Evolutionary conservation across 306 rosid species (phyloP), one percentile per base, ranked within the genome.

Genomic region (Cicer judaicum): DNA sequence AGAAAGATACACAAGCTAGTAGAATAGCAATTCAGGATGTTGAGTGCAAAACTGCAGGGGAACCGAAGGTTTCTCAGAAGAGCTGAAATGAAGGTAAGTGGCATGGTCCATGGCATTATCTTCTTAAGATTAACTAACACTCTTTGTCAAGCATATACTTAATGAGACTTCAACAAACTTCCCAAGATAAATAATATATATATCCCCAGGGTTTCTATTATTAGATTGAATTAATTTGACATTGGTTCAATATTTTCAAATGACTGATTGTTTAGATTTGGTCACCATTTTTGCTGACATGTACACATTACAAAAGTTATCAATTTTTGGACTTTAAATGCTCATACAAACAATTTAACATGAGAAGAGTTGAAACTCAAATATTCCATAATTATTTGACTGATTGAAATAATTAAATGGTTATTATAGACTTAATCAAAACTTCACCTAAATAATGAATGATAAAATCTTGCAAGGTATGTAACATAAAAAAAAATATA

Each of bases 291-390:
- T 47, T 59, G 4, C 39, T 48, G 39, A 29, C 60, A n/a, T 73
- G 19, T 47, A 64, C 19, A 16, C 15, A 52, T 13, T 21, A 75
- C 24, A 18, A 75, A 50, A 39, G 55, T 43, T 39, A 13, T 68
- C 65, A 68, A 77, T 4, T 56, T 67, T 50, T 54, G 66, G 39
- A 73, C 68, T 16, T 54, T 6, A 54, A 39, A 41, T 49, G 15
- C n/a, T 46, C n/a, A 24, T 24, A 24, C 34, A 24, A 24, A 24
- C 34, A 10, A 46, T 8, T 49, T 49, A 7, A 49, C n/a, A 49
- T 49, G 18, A 12, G n/a, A 49, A 49, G 18, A 2, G 15, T 5
- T 14, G 55, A 10, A 44, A 72, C 14, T 50, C 53, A 72, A 55
- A 6, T 8, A 44, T 29, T 57, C 13, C 8, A 16, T 42, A 72